Evolutionary conservation across 2,329 filamentous ascomycete genomes (phyloP).

Genomic region (Colletotrichum sublineola): DNA sequence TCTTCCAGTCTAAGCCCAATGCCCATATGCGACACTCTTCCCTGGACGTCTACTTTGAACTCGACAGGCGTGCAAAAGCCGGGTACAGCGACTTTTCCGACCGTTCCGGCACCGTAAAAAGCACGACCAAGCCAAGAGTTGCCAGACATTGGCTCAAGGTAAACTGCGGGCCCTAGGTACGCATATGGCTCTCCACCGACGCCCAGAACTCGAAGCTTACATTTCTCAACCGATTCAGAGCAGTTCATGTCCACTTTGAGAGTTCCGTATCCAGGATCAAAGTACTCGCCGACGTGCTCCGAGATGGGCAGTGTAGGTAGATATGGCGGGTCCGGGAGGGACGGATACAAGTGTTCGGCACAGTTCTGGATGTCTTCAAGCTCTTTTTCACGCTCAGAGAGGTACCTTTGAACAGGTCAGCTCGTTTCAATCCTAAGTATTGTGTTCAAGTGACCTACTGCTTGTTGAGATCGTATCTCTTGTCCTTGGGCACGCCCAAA

Average conservation of each 20-base stretch:
- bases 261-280: conserved; percentile 48
- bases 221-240: conserved; percentile 24
- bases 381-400: background rate
- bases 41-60: conserved; percentile 13
- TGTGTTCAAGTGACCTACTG: conserved; percentile 23
- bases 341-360: conserved; percentile 42
- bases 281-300: conserved; percentile 57
- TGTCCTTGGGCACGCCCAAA: conserved; percentile 43
- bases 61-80: conserved; percentile 10
- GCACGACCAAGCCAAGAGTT: conserved; percentile 42
- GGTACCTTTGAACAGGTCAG: background rate
- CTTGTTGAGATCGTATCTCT: conserved; percentile 42
- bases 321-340: conserved; percentile 45
- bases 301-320: conserved; percentile 55
- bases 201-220: conserved; percentile 37
- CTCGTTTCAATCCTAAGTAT: background rate
- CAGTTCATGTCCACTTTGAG: conserved; percentile 43
- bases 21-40: conserved; percentile 11
- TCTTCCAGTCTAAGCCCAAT: conserved; percentile 21
- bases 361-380: conserved; percentile 41
- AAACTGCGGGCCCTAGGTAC: conserved; percentile 15
- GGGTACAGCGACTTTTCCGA: background rate
- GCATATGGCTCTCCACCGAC: background rate
- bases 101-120: background rate
- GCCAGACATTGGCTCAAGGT: conserved; percentile 43